Evolutionary conservation across 345 rosid genomes (phyloP), one percentile per base, ranked within the genome.

Genomic region (Mangifera indica): DNA sequence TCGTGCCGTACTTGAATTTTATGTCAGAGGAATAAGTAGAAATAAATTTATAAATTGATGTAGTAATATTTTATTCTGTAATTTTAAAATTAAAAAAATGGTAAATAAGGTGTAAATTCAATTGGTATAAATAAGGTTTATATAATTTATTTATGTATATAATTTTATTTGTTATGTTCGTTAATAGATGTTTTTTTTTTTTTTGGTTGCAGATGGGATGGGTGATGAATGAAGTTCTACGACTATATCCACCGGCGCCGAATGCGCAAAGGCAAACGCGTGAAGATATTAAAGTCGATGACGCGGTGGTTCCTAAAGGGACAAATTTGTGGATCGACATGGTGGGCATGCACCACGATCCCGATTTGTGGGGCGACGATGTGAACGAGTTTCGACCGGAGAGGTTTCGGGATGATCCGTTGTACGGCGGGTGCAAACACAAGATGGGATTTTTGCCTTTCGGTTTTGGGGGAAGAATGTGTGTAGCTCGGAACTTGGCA

Each of bases 391-490:
- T 94, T 66, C 85, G 54, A 18, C 98, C 98, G 10, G 95, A 94
- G 77, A 90, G 98, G 76, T 94, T 94, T 54, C 64, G 60, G 59
- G 86, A 88, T 2, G 85, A 84, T 72, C 25, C 12, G 0, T 44
- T 87, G 7, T 73, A 85, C 54, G 98, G 98, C 0, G 91, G 98
- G 7, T 94, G 97, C 85, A 88, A 79, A 44, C 88, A 81, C 75
- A 91, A 86, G 77, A 93, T 93, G 98, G 98, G 97, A 7, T 93
- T 78, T 65, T 74, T 93, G 87, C 98, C 98, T 0, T 93, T 93
- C 66, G 98, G 98, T 34, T 93, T 93, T 13, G 98, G 98, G 60
- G 97, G 98, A 24, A 90, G 98, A 57, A 91, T 90, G 98, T 93
- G 98, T 63, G 72, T 93, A 0, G 98, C 97, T 14, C 79, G 91